Evolutionary conservation across 495 filamentous ascomycete genomes (phyloP).

Genomic region (Lophiostoma macrostomum): DNA sequence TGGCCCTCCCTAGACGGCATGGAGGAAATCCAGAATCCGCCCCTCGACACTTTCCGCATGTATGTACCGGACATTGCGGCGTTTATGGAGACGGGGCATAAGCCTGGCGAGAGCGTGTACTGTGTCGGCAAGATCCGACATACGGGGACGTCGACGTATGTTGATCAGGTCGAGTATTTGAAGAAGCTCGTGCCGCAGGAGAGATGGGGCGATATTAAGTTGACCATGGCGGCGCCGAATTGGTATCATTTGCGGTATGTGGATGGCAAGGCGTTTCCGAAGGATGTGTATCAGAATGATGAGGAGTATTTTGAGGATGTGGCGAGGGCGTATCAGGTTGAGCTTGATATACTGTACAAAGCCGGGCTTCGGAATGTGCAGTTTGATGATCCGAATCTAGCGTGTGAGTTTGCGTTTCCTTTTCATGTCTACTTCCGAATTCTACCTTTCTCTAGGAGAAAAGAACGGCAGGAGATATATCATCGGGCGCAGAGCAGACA

Average conservation of each 20-base stretch:
- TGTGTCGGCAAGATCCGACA: conserved; percentile 54
- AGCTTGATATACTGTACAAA: conserved; percentile 58
- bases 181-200: conserved; percentile 50
- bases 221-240: conserved; percentile 63
- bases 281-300: conserved; percentile 55
- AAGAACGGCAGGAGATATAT: too few relatives aligned
- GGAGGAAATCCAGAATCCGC: conserved; percentile 57
- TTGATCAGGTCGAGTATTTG: conserved; percentile 58
- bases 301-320: conserved; percentile 61
- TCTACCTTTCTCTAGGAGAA: conserved; percentile 4
- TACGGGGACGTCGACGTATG: conserved; percentile 45
- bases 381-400: conserved; percentile 64
- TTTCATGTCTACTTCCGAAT: too few relatives aligned
- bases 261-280: conserved; percentile 54
- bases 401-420: conserved; percentile 38
- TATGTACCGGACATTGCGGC: conserved; percentile 80
- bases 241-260: conserved; percentile 67
- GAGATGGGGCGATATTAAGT: conserved; percentile 54
- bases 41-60: conserved; percentile 61
- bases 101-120: conserved; percentile 70
- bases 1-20: conserved; percentile 74
- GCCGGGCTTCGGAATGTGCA: conserved; percentile 64
- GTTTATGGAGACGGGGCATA: conserved; percentile 66
- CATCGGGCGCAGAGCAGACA: too few relatives aligned
- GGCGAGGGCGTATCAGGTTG: conserved; percentile 57